Conservation (phyloP, 805 yeast species). For the Hanseniaspora pseudoguilliermondii region DNA sequence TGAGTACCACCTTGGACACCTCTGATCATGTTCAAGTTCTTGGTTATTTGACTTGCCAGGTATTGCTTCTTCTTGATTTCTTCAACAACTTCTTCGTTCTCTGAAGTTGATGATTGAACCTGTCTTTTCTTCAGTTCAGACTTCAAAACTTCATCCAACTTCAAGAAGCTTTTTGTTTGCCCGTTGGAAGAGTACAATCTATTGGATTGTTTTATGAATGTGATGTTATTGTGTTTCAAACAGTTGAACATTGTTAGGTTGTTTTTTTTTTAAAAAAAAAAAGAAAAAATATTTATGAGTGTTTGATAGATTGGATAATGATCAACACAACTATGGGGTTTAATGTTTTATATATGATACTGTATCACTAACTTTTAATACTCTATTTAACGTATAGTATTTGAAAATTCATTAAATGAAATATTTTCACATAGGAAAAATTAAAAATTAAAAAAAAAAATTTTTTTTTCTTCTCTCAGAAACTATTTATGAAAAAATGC, state of each 20-base stretch:
- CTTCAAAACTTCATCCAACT: conserved; percentile 2
- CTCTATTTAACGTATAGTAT: too few relatives aligned
- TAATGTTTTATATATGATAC: neutral
- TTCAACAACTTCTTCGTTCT: neutral
- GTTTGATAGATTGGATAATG: too few relatives aligned
- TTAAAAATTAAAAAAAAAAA: too few relatives aligned
- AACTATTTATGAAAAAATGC: too few relatives aligned
- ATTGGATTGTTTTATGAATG: neutral
- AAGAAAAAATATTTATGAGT: too few relatives aligned
- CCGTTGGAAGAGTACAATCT: neutral
- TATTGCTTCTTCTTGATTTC: neutral
- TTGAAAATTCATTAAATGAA: too few relatives aligned
- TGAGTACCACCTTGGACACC: conserved; percentile 9
- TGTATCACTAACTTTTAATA: too few relatives aligned
- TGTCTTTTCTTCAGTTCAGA: conserved; percentile 3
- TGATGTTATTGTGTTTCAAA: neutral
- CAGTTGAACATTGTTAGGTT: neutral
- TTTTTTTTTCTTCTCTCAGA: too few relatives aligned
- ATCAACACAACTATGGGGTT: neutral
- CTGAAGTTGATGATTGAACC: neutral
- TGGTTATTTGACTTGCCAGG: neutral
- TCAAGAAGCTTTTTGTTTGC: neutral
- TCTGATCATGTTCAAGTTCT: conserved; percentile 6
- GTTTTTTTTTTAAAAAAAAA: too few relatives aligned
- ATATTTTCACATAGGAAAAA: too few relatives aligned